phyloP scores from a whole-genome alignment of 2,329 filamentous ascomycete species.

The Penicillium sp. region DNA sequence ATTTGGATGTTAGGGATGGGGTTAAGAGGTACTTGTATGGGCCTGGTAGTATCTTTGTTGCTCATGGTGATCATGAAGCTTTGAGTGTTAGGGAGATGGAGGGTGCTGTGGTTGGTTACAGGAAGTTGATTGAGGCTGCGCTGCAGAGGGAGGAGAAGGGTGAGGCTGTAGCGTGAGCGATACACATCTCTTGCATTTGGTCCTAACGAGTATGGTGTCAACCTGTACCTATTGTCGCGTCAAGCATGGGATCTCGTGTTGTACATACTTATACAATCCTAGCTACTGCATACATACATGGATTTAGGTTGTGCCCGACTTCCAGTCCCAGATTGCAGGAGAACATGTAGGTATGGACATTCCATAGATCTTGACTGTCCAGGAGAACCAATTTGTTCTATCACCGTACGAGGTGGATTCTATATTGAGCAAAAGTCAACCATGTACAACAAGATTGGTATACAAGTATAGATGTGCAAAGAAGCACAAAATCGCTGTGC shows the following conservation, averaged over 20 bases:
- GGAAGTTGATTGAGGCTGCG: slow-evolving; percentile 23
- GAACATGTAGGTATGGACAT: no score
- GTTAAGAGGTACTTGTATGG: slow-evolving; percentile 56
- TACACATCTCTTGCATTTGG: background rate
- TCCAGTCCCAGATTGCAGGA: no score
- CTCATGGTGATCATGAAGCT: slow-evolving; percentile 26
- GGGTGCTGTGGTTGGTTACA: slow-evolving; percentile 21
- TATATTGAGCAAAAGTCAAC: background rate
- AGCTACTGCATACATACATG: no score
- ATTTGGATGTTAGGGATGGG: slow-evolving; percentile 55
- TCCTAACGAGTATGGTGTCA: background rate
- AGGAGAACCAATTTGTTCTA: background rate
- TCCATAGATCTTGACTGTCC: no score
- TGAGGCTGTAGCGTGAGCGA: background rate
- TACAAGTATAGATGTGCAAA: background rate
- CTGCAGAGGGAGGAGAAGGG: slow-evolving; percentile 15
- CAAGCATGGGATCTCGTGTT: background rate
- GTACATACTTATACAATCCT: background rate
- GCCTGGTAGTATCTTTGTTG: slow-evolving; percentile 26
- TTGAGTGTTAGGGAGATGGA: slow-evolving; percentile 18
- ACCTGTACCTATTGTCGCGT: background rate
- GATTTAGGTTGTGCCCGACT: no score
- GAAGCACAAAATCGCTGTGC: background rate
- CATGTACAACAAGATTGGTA: background rate
- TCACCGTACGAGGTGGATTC: background rate